Base-by-base conservation (phyloP, 495 filamentous ascomycete species). In the Penicillium argentinense region DNA sequence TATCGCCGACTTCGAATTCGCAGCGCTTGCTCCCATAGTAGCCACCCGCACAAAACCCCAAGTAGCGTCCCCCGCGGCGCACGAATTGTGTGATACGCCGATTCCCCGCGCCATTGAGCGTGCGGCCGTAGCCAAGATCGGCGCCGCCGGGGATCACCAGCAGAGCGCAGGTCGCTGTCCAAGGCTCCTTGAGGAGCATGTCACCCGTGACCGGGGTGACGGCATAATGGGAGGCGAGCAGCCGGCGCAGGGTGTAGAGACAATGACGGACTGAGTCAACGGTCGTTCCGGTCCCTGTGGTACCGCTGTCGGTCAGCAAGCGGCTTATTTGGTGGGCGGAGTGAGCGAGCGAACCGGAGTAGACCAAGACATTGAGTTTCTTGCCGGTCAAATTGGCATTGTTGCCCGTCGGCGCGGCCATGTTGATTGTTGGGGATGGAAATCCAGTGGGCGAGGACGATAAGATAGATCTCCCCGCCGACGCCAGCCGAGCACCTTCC, bases 111-210 rank as follows among this genome's bases (percentile, higher is more conserved):
- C 93, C 93, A 64, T 97, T 93, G 30, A 98, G 77, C 9, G 79
- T 83, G 4, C 87, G 83, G 59, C 91, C 96, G 68, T 97, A 98
- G 23, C 85, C 89, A 30, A 96, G 75, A 57, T 98, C 93, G 13
- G 89, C 93, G n/a, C 93, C 93, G 12, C 95, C 95, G 8, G 93
- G 93, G 40, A 98, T 81, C 4, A 98, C 91, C 9, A 98, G 78
- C 11, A 96, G 76, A 2, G 90, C 88, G 56, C 93, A 98, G 0
- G 90, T 82, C 9, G 86, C 73, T 0, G 80, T 80, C 93, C 93
- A 98, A 36, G 93, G 93, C 62, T 98, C 93, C 42, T 93, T 91
- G 45, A 96, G 69, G 32, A 98, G 76, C 54, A 82, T 83, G 2
- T 86, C 76, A 14, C 87, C 83, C 16, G 82, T 86, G 44, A 97